phyloP scores from a whole-genome alignment of 768 basidiomycete genomes.

The Tylopilus sp. region DNA sequence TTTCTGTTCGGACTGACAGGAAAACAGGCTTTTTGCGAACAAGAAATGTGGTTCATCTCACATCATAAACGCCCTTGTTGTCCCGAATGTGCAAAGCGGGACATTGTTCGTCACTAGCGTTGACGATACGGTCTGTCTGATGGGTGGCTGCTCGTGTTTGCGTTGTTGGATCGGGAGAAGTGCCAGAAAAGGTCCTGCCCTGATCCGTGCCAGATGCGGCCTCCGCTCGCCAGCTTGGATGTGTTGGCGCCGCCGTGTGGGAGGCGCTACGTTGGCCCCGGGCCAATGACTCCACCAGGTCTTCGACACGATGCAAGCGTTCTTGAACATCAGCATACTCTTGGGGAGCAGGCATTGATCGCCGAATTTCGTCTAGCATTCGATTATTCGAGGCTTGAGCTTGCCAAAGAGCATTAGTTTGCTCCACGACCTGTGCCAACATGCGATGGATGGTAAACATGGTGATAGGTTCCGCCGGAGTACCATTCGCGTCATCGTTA shows the following conservation, averaged over 20 bases:
- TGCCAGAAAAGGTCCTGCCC: not conserved
- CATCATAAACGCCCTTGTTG: too few species aligned
- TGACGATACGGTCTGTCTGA: too few species aligned
- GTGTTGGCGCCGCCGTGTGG: too few species aligned
- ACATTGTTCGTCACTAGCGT: too few species aligned
- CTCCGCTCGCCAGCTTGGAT: not conserved
- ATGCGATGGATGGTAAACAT: slow-evolving; percentile 47
- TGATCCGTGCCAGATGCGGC: not conserved
- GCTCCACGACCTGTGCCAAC: slow-evolving; percentile 52
- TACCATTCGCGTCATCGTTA: slow-evolving; percentile 12
- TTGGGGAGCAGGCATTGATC: too few species aligned
- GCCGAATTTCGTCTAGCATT: too few species aligned
- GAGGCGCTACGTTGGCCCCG: not conserved
- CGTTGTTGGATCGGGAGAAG: not conserved
- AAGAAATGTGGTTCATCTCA: too few species aligned
- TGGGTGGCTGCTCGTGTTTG: not conserved
- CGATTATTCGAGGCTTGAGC: slow-evolving; percentile 39
- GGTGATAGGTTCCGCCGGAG: slow-evolving; percentile 22
- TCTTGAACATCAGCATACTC: too few species aligned
- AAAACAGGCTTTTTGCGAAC: too few species aligned
- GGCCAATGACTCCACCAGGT: slow-evolving; percentile 7
- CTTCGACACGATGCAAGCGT: not conserved
- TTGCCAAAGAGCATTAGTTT: slow-evolving; percentile 54
- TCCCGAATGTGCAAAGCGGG: too few species aligned
- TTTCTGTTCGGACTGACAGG: too few species aligned